phyloP scores from a whole-genome alignment of 805 yeast genomes.

The Pichia sporocuriosa region DNA sequence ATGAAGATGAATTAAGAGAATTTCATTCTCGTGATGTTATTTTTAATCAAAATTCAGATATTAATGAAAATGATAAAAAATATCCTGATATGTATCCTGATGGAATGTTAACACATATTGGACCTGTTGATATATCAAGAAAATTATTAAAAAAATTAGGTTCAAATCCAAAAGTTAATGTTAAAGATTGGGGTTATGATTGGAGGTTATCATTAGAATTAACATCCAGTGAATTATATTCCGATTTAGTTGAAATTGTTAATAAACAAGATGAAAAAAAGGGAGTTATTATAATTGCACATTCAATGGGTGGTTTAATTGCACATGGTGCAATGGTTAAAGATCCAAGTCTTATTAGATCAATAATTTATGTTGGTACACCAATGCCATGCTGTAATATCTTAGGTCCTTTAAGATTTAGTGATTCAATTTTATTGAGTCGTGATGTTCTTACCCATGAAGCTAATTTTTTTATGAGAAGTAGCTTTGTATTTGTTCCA shows the following conservation, averaged over 20 bases:
- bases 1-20: constrained; percentile 51
- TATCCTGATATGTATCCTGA: constrained; percentile 48
- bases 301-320: constrained; percentile 91
- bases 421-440: constrained; percentile 72
- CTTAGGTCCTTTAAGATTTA: constrained; percentile 76
- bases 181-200: constrained; percentile 83
- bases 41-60: background rate
- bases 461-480: constrained; percentile 83
- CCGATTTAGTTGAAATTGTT: constrained; percentile 41
- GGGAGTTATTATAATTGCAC: constrained; percentile 71
- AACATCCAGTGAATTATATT: constrained; percentile 43
- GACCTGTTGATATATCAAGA: constrained; percentile 77
- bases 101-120: constrained; percentile 74
- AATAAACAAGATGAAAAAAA: constrained; percentile 32
- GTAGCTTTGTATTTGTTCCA: constrained; percentile 75
- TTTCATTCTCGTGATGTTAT: constrained; percentile 35
- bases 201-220: constrained; percentile 76
- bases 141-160: constrained; percentile 49
- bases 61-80: background rate
- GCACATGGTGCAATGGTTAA: constrained; percentile 72
- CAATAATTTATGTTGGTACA: constrained; percentile 72
- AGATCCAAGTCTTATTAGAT: constrained; percentile 63
- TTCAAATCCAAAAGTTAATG: constrained; percentile 50
- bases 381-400: constrained; percentile 83
- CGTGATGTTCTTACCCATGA: constrained; percentile 72